Evolutionary conservation across 75 land plant genomes (phyloP).

Genomic region (Picea glauca): DNA sequence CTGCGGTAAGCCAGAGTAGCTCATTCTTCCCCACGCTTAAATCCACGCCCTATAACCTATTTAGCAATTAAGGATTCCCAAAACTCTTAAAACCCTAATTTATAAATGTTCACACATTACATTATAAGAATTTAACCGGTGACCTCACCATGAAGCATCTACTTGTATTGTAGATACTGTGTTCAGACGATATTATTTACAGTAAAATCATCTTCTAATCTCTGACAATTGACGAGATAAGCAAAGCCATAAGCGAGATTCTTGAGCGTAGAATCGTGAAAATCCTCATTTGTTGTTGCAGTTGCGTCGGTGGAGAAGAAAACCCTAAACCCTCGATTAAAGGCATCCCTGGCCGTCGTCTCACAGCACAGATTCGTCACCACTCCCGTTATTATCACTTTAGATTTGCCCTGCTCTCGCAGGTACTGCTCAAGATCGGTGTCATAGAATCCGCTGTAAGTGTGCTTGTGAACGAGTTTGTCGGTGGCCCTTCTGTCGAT

Average conservation of each 20-base stretch:
- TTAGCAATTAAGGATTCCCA: no score
- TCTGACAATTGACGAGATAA: constrained; percentile 63
- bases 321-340: constrained; percentile 71
- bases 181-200: neutral
- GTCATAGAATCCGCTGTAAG: constrained; percentile 35
- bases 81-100: no score
- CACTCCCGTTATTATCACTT: constrained; percentile 42
- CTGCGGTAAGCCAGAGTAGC: no score
- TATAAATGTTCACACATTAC: no score
- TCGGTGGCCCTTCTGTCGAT: constrained; percentile 11
- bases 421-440: constrained; percentile 38
- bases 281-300: constrained; percentile 50
- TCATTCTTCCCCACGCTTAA: no score
- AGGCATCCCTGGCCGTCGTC: constrained; percentile 84
- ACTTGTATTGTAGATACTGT: no score
- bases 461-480: constrained; percentile 43
- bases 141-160: no score
- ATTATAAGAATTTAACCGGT: no score
- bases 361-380: constrained; percentile 83
- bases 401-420: constrained; percentile 23
- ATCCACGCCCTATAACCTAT: no score
- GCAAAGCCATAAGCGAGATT: constrained; percentile 89
- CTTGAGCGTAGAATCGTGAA: constrained; percentile 74
- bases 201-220: constrained; percentile 35
- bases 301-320: constrained; percentile 90